Evolutionary conservation across 1,139 yeast species (phyloP).

Genomic region (Scheffersomyces titani): DNA sequence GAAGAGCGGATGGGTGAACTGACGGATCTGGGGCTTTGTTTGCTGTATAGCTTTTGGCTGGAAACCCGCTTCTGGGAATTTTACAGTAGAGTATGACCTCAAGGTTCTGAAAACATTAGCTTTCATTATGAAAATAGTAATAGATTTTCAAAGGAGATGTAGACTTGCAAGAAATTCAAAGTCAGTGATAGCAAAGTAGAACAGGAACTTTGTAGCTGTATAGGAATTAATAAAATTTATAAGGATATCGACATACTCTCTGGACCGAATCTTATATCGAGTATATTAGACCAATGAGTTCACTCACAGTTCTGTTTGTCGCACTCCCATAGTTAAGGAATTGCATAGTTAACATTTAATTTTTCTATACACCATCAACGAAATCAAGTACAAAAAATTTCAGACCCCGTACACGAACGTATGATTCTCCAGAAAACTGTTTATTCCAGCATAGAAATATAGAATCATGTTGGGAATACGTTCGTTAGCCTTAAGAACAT

Average conservation of each 20-base stretch:
- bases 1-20: constrained; percentile 40
- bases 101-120: constrained; percentile 4
- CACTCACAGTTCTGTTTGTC: background rate
- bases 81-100: constrained; percentile 7
- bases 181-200: background rate
- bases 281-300: background rate
- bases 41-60: constrained; percentile 1
- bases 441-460: too few relatives aligned
- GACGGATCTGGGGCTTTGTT: constrained; percentile 35
- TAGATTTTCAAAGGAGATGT: background rate
- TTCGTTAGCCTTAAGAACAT: too few relatives aligned
- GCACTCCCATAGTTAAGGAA: background rate
- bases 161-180: background rate
- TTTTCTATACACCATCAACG: too few relatives aligned
- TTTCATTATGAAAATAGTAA: background rate
- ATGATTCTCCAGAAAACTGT: too few relatives aligned
- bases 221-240: background rate
- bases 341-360: too few relatives aligned
- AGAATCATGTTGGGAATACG: too few relatives aligned
- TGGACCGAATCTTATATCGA: background rate
- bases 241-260: background rate
- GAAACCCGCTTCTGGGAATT: constrained; percentile 13
- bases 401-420: too few relatives aligned
- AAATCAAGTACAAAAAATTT: too few relatives aligned
- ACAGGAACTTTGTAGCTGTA: background rate